phyloP scores from a whole-genome alignment of 208 protist species.

The Trypanosoma platydactyli region DNA sequence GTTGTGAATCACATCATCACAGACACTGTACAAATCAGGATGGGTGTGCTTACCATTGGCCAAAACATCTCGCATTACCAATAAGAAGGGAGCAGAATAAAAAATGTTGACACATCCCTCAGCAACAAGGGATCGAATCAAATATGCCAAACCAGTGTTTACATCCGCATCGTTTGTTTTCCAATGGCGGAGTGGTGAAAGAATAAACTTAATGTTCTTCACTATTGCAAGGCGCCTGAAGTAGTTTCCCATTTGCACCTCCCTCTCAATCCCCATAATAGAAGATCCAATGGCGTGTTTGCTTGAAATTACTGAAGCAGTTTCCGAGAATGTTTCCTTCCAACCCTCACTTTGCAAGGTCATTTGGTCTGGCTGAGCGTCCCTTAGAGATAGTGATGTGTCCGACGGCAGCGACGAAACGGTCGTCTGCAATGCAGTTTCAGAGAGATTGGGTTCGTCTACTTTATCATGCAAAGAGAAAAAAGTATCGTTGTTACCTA shows the following conservation, averaged over 20 bases:
- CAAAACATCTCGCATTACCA: constrained; percentile 77
- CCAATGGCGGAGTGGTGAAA: constrained; percentile 74
- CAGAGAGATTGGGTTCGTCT: constrained; percentile 10
- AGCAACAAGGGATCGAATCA: constrained; percentile 64
- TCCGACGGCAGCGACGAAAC: not conserved
- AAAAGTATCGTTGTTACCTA: constrained; percentile 26
- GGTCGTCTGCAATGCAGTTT: not conserved
- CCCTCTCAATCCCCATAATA: constrained; percentile 63
- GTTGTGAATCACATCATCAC: constrained; percentile 77
- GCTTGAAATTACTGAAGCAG: constrained; percentile 33
- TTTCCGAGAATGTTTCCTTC: constrained; percentile 18
- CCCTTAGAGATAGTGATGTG: not conserved
- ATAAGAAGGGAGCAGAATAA: constrained; percentile 74
- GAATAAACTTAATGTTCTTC: constrained; percentile 66
- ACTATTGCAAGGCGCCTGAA: constrained; percentile 64
- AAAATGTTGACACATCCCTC: constrained; percentile 59
- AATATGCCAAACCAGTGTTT: constrained; percentile 72
- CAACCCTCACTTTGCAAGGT: not conserved
- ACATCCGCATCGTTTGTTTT: constrained; percentile 75
- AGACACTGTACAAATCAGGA: constrained; percentile 63
- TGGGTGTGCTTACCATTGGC: constrained; percentile 67
- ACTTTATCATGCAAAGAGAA: constrained; percentile 43
- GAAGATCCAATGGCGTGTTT: constrained; percentile 40
- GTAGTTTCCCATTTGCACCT: constrained; percentile 72
- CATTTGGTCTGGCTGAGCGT: not conserved